Evolutionary conservation across 768 basidiomycete genomes (phyloP), one percentile per base, ranked within the genome.

Genomic region (Gymnopilus dilepis): DNA sequence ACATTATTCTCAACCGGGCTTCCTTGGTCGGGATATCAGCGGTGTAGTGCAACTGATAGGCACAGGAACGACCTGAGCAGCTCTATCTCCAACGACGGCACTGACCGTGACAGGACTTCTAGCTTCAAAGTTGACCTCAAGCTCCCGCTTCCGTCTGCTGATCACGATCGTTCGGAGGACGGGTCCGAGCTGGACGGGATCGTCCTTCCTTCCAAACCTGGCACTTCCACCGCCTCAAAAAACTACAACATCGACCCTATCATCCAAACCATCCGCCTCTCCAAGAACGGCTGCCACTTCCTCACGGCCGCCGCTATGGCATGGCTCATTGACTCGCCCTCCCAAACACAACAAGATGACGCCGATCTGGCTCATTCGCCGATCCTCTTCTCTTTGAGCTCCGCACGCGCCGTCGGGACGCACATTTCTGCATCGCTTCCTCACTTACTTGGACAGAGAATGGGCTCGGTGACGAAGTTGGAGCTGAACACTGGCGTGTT

Each of bases 401-500:
- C 74, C 21, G 68, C 70, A 0, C 69, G 70, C 0, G 56, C 66
- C 26, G 51, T 71, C 13, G 41, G 56, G n/a, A 56, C 59, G 8
- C 58, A 61, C 26, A 52, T 72, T 24, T 65, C 67, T 50, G 50
- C 43, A 47, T 70, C 73, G 45, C 57, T 65, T 70, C 54, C 55
- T 3, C 59, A 64, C 33, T 61, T 71, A 28, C 58, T 72, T 57
- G 62, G 67, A 58, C 68, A 72, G 19, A 59, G 65, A 9, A 57
- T 50, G 4, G 47, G 28, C 3, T 50, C 43, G 26, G 65, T 78
- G 28, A 76, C 72, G 0, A 69, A 60, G 19, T 65, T 78, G 37
- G 76, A 77, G 62, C 58, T 79, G 15, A 70, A 70, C 58, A 68
- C 69, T 0, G 73, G 70, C 5, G 71, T 73, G 12, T 68, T 78